Conservation (phyloP, 352 stramenopile species). For the Aphanomyces euteiches region DNA sequence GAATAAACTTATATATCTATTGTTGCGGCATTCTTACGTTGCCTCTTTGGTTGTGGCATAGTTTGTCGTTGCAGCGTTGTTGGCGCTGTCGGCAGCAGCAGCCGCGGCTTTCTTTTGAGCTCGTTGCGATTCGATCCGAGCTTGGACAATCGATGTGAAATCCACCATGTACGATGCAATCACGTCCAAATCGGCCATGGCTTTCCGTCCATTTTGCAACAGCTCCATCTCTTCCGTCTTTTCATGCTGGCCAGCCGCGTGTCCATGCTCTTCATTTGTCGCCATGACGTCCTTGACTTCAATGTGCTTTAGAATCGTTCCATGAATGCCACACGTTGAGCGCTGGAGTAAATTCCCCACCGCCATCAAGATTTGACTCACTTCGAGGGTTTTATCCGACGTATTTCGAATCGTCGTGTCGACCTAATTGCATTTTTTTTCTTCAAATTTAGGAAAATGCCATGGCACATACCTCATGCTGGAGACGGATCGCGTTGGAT, state of each 20-base stretch:
- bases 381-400: constrained; percentile 86
- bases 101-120: constrained; percentile 56
- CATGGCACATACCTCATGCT: constrained; percentile 51
- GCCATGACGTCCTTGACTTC: constrained; percentile 46
- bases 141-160: constrained; percentile 82
- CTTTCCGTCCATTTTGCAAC: constrained; percentile 78
- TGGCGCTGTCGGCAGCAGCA: constrained; percentile 14
- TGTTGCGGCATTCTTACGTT: not conserved
- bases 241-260: constrained; percentile 34
- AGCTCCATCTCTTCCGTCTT: constrained; percentile 79
- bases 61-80: constrained; percentile 8
- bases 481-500: constrained; percentile 60
- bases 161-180: constrained; percentile 92
- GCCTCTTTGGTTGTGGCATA: not conserved
- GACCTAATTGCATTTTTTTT: constrained; percentile 30
- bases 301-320: constrained; percentile 85
- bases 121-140: constrained; percentile 61
- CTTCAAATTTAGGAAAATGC: not conserved
- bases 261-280: constrained; percentile 6
- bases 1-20: constrained; percentile 33
- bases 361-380: constrained; percentile 88
- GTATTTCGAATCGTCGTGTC: constrained; percentile 84
- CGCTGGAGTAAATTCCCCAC: constrained; percentile 80
- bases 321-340: constrained; percentile 80
- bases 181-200: constrained; percentile 87